phyloP scores from a whole-genome alignment of 768 basidiomycete genomes.

The Leucosporidium scottii region DNA sequence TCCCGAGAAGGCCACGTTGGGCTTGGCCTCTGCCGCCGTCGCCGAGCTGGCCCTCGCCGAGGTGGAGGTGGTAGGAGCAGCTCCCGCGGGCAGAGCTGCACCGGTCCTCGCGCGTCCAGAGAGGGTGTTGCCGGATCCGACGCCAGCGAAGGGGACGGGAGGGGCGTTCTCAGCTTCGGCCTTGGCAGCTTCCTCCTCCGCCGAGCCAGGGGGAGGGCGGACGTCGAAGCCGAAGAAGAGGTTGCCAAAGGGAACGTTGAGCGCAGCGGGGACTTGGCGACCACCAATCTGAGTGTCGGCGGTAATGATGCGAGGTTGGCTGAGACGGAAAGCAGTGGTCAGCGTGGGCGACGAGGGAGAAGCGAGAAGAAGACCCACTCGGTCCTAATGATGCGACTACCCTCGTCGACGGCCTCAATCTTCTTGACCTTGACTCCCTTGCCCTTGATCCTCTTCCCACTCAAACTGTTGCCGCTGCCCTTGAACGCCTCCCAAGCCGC shows the following conservation, averaged over 20 bases:
- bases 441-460: conserved; percentile 87
- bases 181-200: conserved; percentile 35
- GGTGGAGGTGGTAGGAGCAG: conserved; percentile 11
- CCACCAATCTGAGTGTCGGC: conserved; percentile 67
- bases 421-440: conserved; percentile 81
- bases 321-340: conserved; percentile 39
- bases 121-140: conserved; percentile 28
- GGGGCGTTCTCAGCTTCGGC: conserved; percentile 20
- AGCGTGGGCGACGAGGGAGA: not conserved
- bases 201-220: conserved; percentile 42
- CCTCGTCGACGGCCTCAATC: conserved; percentile 66
- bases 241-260: conserved; percentile 85
- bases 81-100: conserved; percentile 44
- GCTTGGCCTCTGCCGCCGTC: conserved; percentile 12
- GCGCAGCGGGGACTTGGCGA: conserved; percentile 73
- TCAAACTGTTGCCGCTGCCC: conserved; percentile 84
- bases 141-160: conserved; percentile 47
- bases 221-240: conserved; percentile 94
- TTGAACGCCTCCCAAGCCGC: conserved; percentile 70
- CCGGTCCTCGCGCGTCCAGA: conserved; percentile 20
- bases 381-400: conserved; percentile 82
- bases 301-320: conserved; percentile 75
- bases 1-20: conserved; percentile 18
- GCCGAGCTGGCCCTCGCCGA: not conserved
- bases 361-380: conserved; percentile 55